Evolutionary conservation across 73 alveolate species (phyloP).

Genomic region (Uronychia binucleata): DNA sequence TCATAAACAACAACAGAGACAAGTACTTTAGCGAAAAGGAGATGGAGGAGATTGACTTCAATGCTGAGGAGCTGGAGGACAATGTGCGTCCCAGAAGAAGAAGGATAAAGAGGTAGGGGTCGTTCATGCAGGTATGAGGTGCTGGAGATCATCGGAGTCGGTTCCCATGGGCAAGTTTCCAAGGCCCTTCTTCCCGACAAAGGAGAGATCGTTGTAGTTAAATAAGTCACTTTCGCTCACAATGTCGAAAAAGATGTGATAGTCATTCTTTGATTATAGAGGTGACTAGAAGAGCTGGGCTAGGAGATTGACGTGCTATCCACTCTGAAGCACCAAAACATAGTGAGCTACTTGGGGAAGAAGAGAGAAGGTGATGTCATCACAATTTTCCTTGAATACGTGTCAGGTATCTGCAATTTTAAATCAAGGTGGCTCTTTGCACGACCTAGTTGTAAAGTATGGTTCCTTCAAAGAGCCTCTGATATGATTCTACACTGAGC

Average conservation of each 20-base stretch:
- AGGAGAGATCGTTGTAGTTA: slow-evolving; percentile 33
- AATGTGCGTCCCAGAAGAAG: not conserved
- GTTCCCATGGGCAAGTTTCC: slow-evolving; percentile 38
- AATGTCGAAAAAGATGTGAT: not conserved
- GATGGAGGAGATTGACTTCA: not conserved
- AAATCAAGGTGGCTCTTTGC: slow-evolving; percentile 69
- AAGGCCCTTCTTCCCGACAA: slow-evolving; percentile 25
- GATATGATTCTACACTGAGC: slow-evolving; percentile 72
- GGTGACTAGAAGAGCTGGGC: slow-evolving; percentile 23
- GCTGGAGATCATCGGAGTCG: slow-evolving; percentile 23
- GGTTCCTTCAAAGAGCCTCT: slow-evolving; percentile 72
- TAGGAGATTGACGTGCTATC: slow-evolving; percentile 54
- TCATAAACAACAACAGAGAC: slow-evolving; percentile 31
- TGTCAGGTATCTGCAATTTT: slow-evolving; percentile 43
- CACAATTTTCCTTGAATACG: slow-evolving; percentile 83
- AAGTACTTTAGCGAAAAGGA: slow-evolving; percentile 27
- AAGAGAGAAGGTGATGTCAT: slow-evolving; percentile 46
- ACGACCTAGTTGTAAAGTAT: slow-evolving; percentile 52
- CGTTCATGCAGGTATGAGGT: slow-evolving; percentile 10
- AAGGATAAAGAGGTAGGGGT: slow-evolving; percentile 13
- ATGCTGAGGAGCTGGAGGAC: slow-evolving; percentile 11
- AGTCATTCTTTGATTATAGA: not conserved
- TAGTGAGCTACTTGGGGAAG: slow-evolving; percentile 85
- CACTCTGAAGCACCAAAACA: slow-evolving; percentile 71
- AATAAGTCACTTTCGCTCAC: slow-evolving; percentile 6